Evolutionary conservation across 2,329 filamentous ascomycete species (phyloP), one percentile per base, ranked within the genome.

Genomic region (Spiromastix sp.): DNA sequence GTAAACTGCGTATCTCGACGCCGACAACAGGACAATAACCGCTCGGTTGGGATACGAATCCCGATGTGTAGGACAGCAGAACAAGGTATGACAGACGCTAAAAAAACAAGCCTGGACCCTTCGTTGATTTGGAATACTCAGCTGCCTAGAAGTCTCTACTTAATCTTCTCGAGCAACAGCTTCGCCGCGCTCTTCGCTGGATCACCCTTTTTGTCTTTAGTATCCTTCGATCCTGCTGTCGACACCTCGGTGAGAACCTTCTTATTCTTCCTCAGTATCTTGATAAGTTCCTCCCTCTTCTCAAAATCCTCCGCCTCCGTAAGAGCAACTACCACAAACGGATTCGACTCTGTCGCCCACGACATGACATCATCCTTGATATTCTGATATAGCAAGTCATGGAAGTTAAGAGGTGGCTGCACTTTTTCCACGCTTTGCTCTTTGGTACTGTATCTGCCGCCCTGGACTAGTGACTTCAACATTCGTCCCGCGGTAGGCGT

Each of bases 391-490:
- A 98, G 68, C 32, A 81, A 66, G 44, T 81, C 72, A 41, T 84
- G 77, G 56, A 98, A 98, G 32, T 79, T 72, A 37, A 96, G 68
- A 5, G 83, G 72, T 11, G 86, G 85, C 32, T 86, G 77, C 2
- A 81, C 71, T 15, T 77, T 74, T 49, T 81, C 72, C 29, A 91
- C 61, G 37, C 70, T 76, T 60, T 85, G 85, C 2, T 75, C 70
- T 28, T 70, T 70, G 41, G 76, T 75, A 59, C 96, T 85, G 54
- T 83, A 98, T 39, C 77, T 79, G 17, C 93, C 91, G 27, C 91
- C 91, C 36, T 85, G 80, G 16, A 95, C 86, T 5, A 98, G 72
- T 0, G 81, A 81, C 66, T 94, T 95, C 50, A 96, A 72, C 79
- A 95, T 81, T 40, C 85, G 80, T 11, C 84, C 85, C 26, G 77